Evolutionary conservation across 352 stramenopile species (phyloP).

Genomic region (Aphanomyces invadans): DNA sequence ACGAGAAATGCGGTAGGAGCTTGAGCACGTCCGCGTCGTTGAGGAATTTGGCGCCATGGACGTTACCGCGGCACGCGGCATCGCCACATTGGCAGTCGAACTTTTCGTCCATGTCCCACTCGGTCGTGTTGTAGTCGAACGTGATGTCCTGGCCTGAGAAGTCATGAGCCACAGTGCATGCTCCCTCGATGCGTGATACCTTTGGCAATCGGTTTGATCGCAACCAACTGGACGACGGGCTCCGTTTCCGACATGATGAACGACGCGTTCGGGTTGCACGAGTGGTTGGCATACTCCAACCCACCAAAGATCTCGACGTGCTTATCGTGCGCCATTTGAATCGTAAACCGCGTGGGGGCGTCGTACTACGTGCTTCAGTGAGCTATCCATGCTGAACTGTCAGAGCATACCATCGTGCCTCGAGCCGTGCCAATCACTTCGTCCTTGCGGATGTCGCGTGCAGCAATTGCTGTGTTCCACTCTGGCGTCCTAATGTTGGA

Average conservation of each 20-base stretch:
- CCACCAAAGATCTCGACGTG: conserved; percentile 78
- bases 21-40: conserved; percentile 39
- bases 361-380: conserved; percentile 32
- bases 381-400: not conserved
- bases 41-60: conserved; percentile 78
- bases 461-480: conserved; percentile 65
- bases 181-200: too few species aligned
- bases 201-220: conserved; percentile 60
- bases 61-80: conserved; percentile 49
- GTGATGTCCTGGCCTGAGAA: conserved; percentile 17
- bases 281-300: conserved; percentile 85
- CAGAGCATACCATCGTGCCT: conserved; percentile 54
- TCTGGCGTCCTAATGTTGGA: conserved; percentile 13
- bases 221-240: conserved; percentile 64
- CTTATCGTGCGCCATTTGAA: conserved; percentile 66
- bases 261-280: conserved; percentile 74
- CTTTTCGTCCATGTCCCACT: conserved; percentile 90
- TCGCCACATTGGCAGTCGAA: conserved; percentile 78
- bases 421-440: conserved; percentile 62
- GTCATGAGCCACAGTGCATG: not conserved
- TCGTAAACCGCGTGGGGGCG: conserved; percentile 70
- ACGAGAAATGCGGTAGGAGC: conserved; percentile 9
- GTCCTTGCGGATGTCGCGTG: conserved; percentile 48
- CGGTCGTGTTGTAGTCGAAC: conserved; percentile 79
- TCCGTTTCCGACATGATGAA: conserved; percentile 71